Percentiles rank a stretch among this genome's conserved stretches.
Evolutionary conservation across 805 yeast species (phyloP).

Genomic region (Starmerella asiatica): DNA sequence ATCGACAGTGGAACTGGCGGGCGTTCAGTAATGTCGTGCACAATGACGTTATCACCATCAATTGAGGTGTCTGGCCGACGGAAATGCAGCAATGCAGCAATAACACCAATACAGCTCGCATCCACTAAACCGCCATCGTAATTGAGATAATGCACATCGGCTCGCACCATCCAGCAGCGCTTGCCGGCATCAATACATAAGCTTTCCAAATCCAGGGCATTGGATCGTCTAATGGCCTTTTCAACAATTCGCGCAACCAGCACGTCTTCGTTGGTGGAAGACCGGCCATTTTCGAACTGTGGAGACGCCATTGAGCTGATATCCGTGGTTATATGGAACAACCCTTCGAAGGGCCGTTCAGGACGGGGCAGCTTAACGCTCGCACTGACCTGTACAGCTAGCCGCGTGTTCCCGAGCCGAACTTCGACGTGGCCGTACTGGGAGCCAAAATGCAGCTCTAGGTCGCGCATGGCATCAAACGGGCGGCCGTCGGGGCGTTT

Average conservation of each 20-base stretch:
- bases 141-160: constrained; percentile 76
- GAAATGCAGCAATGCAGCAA: constrained; percentile 72
- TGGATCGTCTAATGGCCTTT: constrained; percentile 79
- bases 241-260: constrained; percentile 72
- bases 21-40: constrained; percentile 63
- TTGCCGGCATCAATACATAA: constrained; percentile 83
- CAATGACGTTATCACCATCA: constrained; percentile 33
- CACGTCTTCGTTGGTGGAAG: constrained; percentile 67
- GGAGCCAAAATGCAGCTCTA: constrained; percentile 49
- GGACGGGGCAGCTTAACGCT: constrained; percentile 69
- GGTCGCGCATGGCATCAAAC: constrained; percentile 49
- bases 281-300: constrained; percentile 58
- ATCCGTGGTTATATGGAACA: constrained; percentile 72
- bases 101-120: constrained; percentile 78
- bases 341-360: constrained; percentile 88
- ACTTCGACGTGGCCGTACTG: constrained; percentile 68
- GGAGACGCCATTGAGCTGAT: constrained; percentile 84
- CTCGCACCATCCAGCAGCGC: constrained; percentile 82
- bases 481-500: constrained; percentile 57
- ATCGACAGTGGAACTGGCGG: constrained; percentile 78
- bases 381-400: constrained; percentile 61
- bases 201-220: constrained; percentile 81
- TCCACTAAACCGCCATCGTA: constrained; percentile 91
- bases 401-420: constrained; percentile 58
- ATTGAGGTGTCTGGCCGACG: constrained; percentile 73